phyloP scores from a whole-genome alignment of 495 filamentous ascomycete species.

The Eremomyces bilateralis region DNA sequence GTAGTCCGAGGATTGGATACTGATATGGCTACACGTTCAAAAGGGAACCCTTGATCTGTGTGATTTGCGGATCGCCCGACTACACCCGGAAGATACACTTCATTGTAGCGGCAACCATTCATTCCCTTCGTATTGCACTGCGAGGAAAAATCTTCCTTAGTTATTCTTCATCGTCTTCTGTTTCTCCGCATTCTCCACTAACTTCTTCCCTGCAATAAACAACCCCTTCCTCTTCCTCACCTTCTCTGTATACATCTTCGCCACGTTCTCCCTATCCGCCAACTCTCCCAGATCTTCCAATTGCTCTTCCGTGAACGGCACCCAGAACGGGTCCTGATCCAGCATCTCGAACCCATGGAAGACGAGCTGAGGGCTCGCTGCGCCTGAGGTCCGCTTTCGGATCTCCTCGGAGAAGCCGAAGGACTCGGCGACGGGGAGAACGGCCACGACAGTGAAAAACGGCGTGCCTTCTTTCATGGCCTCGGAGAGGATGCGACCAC shows the following conservation, averaged over 20 bases:
- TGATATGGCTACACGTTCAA: no score
- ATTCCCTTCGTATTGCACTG: neutral
- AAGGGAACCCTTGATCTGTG: no score
- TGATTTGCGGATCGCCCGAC: no score
- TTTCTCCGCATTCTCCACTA: conserved; percentile 83
- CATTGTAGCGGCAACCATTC: no score
- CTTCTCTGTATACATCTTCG: conserved; percentile 83
- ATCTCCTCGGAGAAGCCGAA: conserved; percentile 96
- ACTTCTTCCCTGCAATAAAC: conserved; percentile 54
- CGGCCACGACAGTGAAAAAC: conserved; percentile 77
- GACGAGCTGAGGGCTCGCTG: conserved; percentile 75
- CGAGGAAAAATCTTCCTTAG: neutral
- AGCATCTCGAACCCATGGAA: conserved; percentile 83
- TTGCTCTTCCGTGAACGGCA: conserved; percentile 88
- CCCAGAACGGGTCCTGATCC: conserved; percentile 92
- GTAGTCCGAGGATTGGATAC: no score
- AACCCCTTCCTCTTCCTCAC: conserved; percentile 72
- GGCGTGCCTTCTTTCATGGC: conserved; percentile 85
- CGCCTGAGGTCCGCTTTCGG: conserved; percentile 77
- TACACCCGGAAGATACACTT: no score
- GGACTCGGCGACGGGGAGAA: conserved; percentile 77
- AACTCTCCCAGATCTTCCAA: conserved; percentile 87
- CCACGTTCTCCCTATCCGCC: conserved; percentile 84
- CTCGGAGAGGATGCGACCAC: conserved; percentile 75
- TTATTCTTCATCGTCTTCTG: conserved; percentile 83